Base-by-base conservation (phyloP, 2,329 filamentous ascomycete genomes). In the Corynespora cassiicola region DNA sequence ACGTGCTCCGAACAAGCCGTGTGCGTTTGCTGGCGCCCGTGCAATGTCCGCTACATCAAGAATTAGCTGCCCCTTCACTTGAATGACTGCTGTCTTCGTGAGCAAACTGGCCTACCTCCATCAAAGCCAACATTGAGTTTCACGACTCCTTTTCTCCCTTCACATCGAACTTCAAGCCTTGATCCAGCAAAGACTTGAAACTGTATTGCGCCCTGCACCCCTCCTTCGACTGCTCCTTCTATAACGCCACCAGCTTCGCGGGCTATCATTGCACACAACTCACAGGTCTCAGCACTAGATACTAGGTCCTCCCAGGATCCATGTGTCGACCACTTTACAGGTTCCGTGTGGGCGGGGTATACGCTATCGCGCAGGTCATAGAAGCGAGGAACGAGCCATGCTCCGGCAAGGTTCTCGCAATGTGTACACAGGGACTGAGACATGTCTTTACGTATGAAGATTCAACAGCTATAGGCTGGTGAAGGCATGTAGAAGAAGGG, bases 341-440 rank as follows among this genome's bases (percentile, higher is more conserved):
- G 28, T 23, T 33, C 36, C 8, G 20, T 11, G 8, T 27, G 28
- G 19, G 36, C 28, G 29, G 36, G 35, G 27, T 38, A 38, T 24
- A 31, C 24, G 20, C n/a, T 16, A 22, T 38, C 35, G n/a, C 35
- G 18, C 7, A 38, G 16, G 10, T 39, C 36, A 18, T 32, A 27
- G 23, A 39, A 32, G 21, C 36, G 28, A 18, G 36, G 36, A n/a
- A 39, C 29, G 16, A 39, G 36, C 36, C 36, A 39, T 9, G 22
- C 29, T 8, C 12, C 28, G 18, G 36, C 10, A n/a, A 39, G 28
- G 17, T 39, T 39, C 22, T 39, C 14, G 29, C 36, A 39, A 12
- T 26, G 28, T 12, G 14, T 11, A 18, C 35, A 38, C 6, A 38
- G 27, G 4, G 35, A 16, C 18, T 38, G 35, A 24, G 35, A 38